Base-by-base conservation (phyloP, 768 basidiomycete species). In the Trametes cingulata region DNA sequence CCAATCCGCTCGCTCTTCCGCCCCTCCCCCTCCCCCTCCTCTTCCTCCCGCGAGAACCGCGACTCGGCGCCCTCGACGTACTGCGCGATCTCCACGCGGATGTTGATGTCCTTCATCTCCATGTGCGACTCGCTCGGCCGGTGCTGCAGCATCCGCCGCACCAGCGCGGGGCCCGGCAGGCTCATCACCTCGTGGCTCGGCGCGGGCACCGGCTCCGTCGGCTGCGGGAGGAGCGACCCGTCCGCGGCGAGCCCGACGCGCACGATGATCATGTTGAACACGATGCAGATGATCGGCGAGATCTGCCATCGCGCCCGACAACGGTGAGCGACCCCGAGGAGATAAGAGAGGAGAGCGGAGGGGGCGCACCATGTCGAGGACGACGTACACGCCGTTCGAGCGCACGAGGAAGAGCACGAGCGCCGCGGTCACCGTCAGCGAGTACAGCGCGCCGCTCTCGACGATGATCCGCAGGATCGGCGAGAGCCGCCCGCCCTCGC, bases 251-350 rank as follows among this genome's bases (percentile, higher is more conserved):
- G 27, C 7, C 58, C 52, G 19, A 60, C 41, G 24, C 58, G 58
- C 12, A 60, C 58, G 36, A 60, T 60, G 52, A 60, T 53, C 58
- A 60, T 60, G 52, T 53, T 53, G 52, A 60, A 60, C 12, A 60
- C 58, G 37, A 60, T 60, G 25, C 25, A 53, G 37, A 53, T 60
- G 45, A 60, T 35, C 6, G 58, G 58, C 1, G 58, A 60, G 15
- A 60, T 48, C 58, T 60, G n/a, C n/a, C n/a, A n/a, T n/a, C n/a
- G n/a, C n/a, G n/a, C n/a, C n/a, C n/a, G n/a, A n/a, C n/a, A n/a
- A n/a, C n/a, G n/a, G n/a, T n/a, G n/a, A n/a, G n/a, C n/a, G n/a
- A n/a, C n/a, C n/a, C n/a, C n/a, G n/a, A n/a, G n/a, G n/a, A n/a
- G n/a, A n/a, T n/a, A n/a, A n/a, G n/a, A n/a, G n/a, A n/a, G n/a